phyloP scores from a whole-genome alignment of 306 rosid genomes.

The Luffa acutangula region DNA sequence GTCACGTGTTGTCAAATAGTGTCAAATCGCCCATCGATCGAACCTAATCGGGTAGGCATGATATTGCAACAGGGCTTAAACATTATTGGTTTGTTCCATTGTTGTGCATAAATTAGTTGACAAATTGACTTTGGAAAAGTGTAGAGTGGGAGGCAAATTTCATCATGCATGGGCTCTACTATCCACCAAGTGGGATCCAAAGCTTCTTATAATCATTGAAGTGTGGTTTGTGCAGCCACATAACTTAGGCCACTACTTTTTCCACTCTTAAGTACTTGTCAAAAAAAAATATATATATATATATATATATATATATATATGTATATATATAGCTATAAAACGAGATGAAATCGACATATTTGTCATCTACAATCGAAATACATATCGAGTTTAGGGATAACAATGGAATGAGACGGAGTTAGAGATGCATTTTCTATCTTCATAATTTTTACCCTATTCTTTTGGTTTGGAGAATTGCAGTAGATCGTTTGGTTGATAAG shows the following conservation, averaged over 20 bases:
- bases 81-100: neutral
- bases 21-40: no score
- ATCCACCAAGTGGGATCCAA: neutral
- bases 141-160: neutral
- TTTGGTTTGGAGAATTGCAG: no score
- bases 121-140: neutral
- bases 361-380: neutral
- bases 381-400: no score
- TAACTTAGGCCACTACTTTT: neutral
- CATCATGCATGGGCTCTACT: neutral
- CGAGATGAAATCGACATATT: neutral
- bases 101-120: neutral
- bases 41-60: no score
- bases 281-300: neutral
- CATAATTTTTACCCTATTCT: no score
- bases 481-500: no score
- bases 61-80: neutral
- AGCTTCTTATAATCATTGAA: neutral
- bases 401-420: no score
- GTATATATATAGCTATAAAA: neutral
- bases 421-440: no score
- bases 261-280: neutral
- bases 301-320: no score
- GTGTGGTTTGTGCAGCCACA: neutral
- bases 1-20: no score